These are phyloP conservation scores for Elsinoe australis DNA, from an alignment of 2,329 filamentous ascomycete genomes.

Conservation along the genomic window DNA sequence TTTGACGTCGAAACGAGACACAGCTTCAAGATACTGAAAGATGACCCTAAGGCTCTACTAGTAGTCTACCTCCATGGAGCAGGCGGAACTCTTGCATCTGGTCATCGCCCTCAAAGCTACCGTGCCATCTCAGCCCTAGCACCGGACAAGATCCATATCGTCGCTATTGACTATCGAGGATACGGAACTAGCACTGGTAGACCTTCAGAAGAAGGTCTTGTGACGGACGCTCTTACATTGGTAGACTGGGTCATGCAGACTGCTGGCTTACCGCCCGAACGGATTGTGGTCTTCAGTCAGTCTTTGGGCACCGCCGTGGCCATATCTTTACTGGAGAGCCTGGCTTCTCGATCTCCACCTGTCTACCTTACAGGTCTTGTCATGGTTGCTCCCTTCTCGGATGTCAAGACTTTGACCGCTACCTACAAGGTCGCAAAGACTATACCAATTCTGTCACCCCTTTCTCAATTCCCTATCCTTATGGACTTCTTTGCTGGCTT, in stretches of 20 bases:
- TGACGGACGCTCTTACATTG: constrained; percentile 47
- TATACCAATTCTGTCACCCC: constrained; percentile 47
- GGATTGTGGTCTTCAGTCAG: constrained; percentile 54
- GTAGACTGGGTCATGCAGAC: constrained; percentile 48
- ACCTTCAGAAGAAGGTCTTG: constrained; percentile 50
- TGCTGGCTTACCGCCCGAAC: constrained; percentile 45
- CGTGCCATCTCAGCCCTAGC: constrained; percentile 46
- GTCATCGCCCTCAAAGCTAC: constrained; percentile 50
- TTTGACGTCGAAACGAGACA: constrained; percentile 49
- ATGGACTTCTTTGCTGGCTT: constrained; percentile 42
- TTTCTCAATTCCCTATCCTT: constrained; percentile 42
- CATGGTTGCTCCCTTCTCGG: constrained; percentile 50
- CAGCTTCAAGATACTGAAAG: constrained; percentile 54
- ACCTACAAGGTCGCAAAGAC: constrained; percentile 52
- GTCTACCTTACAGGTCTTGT: constrained; percentile 48
- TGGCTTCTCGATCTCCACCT: constrained; percentile 37
- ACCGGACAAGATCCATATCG: constrained; percentile 48
- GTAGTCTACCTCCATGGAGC: constrained; percentile 57
- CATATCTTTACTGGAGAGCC: constrained; percentile 39
- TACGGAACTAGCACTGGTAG: constrained; percentile 49
- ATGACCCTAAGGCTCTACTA: constrained; percentile 56
- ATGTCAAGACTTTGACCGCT: constrained; percentile 46
- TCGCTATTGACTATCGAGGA: constrained; percentile 56
- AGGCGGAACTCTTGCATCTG: constrained; percentile 49
- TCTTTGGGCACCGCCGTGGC: constrained; percentile 52